Evolutionary conservation across 768 basidiomycete genomes (phyloP).

Genomic region (Suillus plorans): DNA sequence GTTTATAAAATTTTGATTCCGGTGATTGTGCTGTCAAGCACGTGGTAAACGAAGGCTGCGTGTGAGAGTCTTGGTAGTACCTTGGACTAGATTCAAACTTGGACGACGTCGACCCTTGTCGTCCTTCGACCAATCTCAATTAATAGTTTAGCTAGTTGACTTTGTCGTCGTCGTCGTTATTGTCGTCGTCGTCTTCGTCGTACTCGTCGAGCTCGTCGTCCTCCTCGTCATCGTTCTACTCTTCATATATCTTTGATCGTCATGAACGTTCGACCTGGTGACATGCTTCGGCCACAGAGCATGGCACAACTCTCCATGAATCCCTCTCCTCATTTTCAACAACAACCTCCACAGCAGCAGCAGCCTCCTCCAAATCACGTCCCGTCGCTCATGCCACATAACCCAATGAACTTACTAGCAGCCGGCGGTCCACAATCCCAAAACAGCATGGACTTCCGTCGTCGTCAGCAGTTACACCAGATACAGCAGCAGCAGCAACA

Average conservation of each 20-base stretch:
- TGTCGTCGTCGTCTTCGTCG: neutral
- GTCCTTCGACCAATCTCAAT: neutral
- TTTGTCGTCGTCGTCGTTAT: neutral
- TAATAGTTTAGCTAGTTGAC: neutral
- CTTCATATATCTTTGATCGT: slow-evolving; percentile 12
- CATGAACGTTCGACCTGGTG: slow-evolving; percentile 52
- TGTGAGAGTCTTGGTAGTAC: slow-evolving; percentile 12
- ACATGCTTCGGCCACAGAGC: slow-evolving; percentile 46
- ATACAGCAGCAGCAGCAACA: slow-evolving; percentile 17
- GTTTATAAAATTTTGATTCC: slow-evolving; percentile 2
- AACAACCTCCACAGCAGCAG: slow-evolving; percentile 34
- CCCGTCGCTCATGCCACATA: slow-evolving; percentile 33
- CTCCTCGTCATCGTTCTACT: slow-evolving; percentile 2
- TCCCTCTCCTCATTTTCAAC: slow-evolving; percentile 37
- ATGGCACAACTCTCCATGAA: slow-evolving; percentile 38
- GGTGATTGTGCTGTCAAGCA: slow-evolving; percentile 15
- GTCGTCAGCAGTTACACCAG: slow-evolving; percentile 27
- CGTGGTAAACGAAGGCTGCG: slow-evolving; percentile 30
- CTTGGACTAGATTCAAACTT: slow-evolving; percentile 14
- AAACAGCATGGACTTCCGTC: slow-evolving; percentile 5
- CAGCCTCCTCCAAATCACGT: slow-evolving; percentile 32
- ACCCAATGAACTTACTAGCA: slow-evolving; percentile 41
- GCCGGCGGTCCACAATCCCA: slow-evolving; percentile 23
- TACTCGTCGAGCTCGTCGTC: neutral
- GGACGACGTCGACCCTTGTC: slow-evolving; percentile 6